Conservation (phyloP, 805 yeast species). For the Pichia nakasei region DNA sequence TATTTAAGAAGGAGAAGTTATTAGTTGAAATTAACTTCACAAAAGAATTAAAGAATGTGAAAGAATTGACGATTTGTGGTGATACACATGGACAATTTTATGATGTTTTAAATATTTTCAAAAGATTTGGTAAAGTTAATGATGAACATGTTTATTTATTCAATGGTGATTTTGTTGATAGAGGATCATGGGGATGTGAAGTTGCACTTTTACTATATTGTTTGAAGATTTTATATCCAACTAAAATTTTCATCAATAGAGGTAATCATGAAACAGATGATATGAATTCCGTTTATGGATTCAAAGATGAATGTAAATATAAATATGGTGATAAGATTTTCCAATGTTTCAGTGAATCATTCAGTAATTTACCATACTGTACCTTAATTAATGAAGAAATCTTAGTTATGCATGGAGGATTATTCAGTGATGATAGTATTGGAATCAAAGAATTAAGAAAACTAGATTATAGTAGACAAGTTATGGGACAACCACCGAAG, state of each 20-base stretch:
- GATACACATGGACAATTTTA: constrained; percentile 97
- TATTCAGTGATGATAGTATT: constrained; percentile 69
- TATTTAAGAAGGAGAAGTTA: constrained; percentile 60
- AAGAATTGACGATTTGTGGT: constrained; percentile 79
- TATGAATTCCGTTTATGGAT: constrained; percentile 95
- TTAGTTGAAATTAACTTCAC: constrained; percentile 56
- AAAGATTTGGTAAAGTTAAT: constrained; percentile 61
- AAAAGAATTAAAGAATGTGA: constrained; percentile 22
- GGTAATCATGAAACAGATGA: constrained; percentile 97
- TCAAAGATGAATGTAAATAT: constrained; percentile 89
- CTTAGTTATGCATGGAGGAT: constrained; percentile 92
- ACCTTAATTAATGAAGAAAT: constrained; percentile 70
- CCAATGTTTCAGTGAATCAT: constrained; percentile 77
- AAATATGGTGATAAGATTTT: constrained; percentile 78
- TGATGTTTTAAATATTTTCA: constrained; percentile 77
- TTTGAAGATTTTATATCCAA: constrained; percentile 70
- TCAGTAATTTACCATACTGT: constrained; percentile 80
- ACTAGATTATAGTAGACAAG: constrained; percentile 50
- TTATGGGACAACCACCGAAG: constrained; percentile 70
- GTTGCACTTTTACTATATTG: constrained; percentile 76
- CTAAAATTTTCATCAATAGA: constrained; percentile 65
- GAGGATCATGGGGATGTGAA: constrained; percentile 98
- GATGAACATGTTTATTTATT: constrained; percentile 68
- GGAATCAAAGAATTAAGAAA: constrained; percentile 66
- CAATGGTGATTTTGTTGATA: constrained; percentile 96